Evolutionary conservation across 1,139 yeast genomes (phyloP).

Genomic region (Blastobotrys serpentis): DNA sequence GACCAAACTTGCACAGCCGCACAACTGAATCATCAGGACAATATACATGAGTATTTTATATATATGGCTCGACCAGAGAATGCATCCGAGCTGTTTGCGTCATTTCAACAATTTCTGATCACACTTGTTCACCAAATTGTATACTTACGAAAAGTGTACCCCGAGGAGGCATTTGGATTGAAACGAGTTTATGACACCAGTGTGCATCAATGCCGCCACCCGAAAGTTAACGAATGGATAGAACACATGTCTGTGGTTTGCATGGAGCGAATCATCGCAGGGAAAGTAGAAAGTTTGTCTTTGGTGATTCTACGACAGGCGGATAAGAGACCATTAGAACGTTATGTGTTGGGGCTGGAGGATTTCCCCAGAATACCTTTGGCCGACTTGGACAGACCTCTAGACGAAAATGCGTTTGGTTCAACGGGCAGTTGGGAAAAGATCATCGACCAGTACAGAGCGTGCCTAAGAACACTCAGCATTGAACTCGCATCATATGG

Average conservation of each 20-base stretch:
- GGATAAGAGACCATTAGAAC: constrained; percentile 32
- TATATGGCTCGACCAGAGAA: constrained; percentile 5
- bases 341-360: constrained; percentile 36
- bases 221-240: constrained; percentile 40
- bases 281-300: constrained; percentile 28
- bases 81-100: constrained; percentile 26
- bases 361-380: constrained; percentile 27
- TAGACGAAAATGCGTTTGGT: not conserved
- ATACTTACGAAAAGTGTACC: constrained; percentile 38
- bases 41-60: too few relatives aligned
- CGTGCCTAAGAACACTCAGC: constrained; percentile 31
- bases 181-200: constrained; percentile 37
- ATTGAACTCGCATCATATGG: constrained; percentile 27
- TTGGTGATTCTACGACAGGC: constrained; percentile 30
- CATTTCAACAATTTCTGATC: constrained; percentile 38
- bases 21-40: too few relatives aligned
- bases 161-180: constrained; percentile 34
- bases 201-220: constrained; percentile 40
- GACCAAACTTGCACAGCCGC: not conserved
- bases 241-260: constrained; percentile 34
- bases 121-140: constrained; percentile 38
- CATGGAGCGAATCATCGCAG: constrained; percentile 29
- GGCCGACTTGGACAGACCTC: constrained; percentile 8
- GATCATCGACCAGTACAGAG: constrained; percentile 32
- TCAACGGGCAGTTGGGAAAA: constrained; percentile 21